Evolutionary conservation across 176 grass and related monocot genomes (phyloP), one percentile per base, ranked within the genome.

Genomic region (Rhynchospora pubera): DNA sequence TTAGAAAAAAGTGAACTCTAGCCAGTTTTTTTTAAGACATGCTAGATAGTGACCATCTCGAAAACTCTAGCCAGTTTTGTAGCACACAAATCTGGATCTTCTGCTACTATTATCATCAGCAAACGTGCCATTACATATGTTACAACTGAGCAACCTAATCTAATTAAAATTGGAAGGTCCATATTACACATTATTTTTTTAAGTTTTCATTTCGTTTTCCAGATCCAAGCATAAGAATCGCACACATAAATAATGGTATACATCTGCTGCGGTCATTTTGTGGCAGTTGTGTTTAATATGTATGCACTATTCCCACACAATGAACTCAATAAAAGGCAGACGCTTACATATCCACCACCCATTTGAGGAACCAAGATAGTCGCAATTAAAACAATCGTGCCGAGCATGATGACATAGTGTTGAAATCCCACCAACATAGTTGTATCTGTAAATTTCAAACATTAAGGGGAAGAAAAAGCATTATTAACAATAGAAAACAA

Each of bases 331-430:
- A 26, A 22, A 3, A 64, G 55, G 7, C 9, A 6, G 50, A 2
- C 2, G 71, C 81, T 83, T 22, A 94, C 95, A 81, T 89, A 82
- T 75, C 95, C 92, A 45, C 95, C 95, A 80, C 95, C 95, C 95
- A 98, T 98, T 62, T 83, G 85, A 28, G 95, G 95, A 51, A 98
- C 95, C 63, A 98, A 62, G 78, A 94, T 93, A 67, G 92, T 94
- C 62, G 95, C 88, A 64, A 98, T 89, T 79, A 94, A 53, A 78
- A 98, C 95, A 39, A 89, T 94, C 65, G 90, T 98, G 85, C 95
- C 95, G 48, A 98, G 92, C 95, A 94, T 94, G n/a, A 98, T 91
- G 58, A 98, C 71, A 82, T 91, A 98, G 89, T 98, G 95, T 84
- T 94, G 95, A 89, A 98, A 98, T 5, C 85, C 95, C 45, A 94